phyloP scores from a whole-genome alignment of 768 basidiomycete species.

The Lanmaoa rubissima region DNA sequence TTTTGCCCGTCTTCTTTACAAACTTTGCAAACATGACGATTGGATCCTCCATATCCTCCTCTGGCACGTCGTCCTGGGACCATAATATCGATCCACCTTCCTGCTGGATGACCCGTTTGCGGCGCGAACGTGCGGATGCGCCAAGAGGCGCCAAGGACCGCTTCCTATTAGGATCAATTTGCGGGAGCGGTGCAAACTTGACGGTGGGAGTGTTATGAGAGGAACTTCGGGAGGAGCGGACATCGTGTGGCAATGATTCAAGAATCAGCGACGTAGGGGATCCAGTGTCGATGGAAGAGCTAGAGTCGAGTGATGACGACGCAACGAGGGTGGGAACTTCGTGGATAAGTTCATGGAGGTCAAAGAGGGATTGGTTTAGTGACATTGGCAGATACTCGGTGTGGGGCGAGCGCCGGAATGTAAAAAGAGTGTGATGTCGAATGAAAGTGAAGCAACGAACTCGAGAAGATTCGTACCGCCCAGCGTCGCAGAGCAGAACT shows the following conservation, averaged over 20 bases:
- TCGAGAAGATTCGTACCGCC: slow-evolving; percentile 3
- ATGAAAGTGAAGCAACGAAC: slow-evolving; percentile 15
- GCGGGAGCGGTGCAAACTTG: slow-evolving; percentile 60
- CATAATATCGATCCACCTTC: slow-evolving; percentile 20
- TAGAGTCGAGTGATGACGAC: slow-evolving; percentile 13
- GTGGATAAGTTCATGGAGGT: slow-evolving; percentile 18
- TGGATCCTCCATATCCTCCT: slow-evolving; percentile 44
- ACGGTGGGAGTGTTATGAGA: slow-evolving; percentile 35
- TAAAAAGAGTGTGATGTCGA: slow-evolving; percentile 24
- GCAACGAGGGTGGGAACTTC: slow-evolving; percentile 11
- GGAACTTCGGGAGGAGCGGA: slow-evolving; percentile 16
- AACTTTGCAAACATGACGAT: slow-evolving; percentile 48
- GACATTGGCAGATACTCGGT: slow-evolving; percentile 10
- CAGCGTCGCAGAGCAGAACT: slow-evolving; percentile 15
- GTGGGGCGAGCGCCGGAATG: neutral
- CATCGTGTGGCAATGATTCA: slow-evolving; percentile 9
- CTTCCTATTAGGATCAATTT: slow-evolving; percentile 48
- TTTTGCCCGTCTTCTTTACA: slow-evolving; percentile 42
- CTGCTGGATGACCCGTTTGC: slow-evolving; percentile 18
- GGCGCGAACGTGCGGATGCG: slow-evolving; percentile 43
- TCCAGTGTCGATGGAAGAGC: slow-evolving; percentile 13
- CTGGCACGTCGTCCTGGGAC: slow-evolving; percentile 23
- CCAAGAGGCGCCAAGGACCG: slow-evolving; percentile 52
- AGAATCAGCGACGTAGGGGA: slow-evolving; percentile 12
- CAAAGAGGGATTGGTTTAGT: slow-evolving; percentile 3